Evolutionary conservation across 768 basidiomycete species (phyloP).

Genomic region (Naganishia vishniacii): DNA sequence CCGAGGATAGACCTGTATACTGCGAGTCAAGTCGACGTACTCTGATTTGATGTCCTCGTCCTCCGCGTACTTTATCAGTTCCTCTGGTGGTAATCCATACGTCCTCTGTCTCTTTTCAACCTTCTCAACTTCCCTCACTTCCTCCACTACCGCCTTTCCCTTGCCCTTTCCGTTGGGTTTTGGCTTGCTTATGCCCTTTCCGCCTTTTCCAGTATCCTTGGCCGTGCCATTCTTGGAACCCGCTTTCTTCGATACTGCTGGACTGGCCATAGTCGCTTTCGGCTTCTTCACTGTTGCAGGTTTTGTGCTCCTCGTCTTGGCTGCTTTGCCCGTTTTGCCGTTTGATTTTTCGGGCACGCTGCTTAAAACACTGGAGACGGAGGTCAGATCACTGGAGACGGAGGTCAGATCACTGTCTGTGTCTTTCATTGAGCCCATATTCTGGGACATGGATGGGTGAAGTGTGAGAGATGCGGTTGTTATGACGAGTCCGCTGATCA

Average conservation of each 20-base stretch:
- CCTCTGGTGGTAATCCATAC: conserved; percentile 5
- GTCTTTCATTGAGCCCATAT: background rate
- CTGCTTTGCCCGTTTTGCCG: conserved; percentile 12
- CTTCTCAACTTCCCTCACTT: conserved; percentile 16
- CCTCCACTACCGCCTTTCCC: background rate
- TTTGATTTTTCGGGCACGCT: background rate
- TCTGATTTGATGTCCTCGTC: conserved; percentile 25
- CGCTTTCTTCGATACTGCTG: background rate
- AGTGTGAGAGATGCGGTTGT: background rate
- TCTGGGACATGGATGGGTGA: background rate
- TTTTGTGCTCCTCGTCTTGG: conserved; percentile 1
- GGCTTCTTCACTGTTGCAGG: background rate
- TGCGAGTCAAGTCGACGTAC: conserved; percentile 3
- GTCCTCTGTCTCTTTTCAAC: conserved; percentile 9
- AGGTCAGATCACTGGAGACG: conserved; percentile 8
- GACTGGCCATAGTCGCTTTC: background rate
- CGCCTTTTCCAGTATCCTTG: conserved; percentile 7
- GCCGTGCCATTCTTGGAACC: background rate
- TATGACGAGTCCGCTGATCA: background rate
- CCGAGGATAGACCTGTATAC: conserved; percentile 9
- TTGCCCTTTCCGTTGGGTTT: conserved; percentile 15
- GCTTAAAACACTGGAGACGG: conserved; percentile 14
- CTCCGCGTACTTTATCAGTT: conserved; percentile 10
- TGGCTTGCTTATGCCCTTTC: conserved; percentile 2
- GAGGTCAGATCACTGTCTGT: conserved; percentile 7